Evolutionary conservation across 1,139 yeast genomes (phyloP).

Genomic region (Yamadazyma kanchanaburiensis): DNA sequence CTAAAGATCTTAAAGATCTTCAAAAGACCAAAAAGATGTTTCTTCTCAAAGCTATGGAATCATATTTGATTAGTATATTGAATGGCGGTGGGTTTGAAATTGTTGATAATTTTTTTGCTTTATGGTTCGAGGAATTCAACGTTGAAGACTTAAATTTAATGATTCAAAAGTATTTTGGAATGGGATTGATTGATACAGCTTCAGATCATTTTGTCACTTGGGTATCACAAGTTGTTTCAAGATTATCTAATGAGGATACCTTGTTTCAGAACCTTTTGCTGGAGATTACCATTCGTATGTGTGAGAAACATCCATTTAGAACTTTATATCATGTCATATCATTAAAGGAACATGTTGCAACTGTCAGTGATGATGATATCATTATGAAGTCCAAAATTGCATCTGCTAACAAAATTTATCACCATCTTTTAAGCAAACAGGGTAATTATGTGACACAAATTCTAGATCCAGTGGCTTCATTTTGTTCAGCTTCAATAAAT

Average conservation of each 20-base stretch:
- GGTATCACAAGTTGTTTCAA: constrained; percentile 79
- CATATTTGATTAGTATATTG: constrained; percentile 54
- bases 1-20: constrained; percentile 40
- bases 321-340: constrained; percentile 67
- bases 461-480: constrained; percentile 28
- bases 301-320: constrained; percentile 73
- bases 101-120: constrained; percentile 72
- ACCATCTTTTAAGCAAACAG: constrained; percentile 11
- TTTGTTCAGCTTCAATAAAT: constrained; percentile 49
- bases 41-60: constrained; percentile 54
- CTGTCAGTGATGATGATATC: constrained; percentile 24
- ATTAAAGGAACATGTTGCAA: constrained; percentile 42
- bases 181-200: constrained; percentile 31
- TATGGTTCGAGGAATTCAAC: constrained; percentile 72
- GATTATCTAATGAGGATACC: constrained; percentile 49
- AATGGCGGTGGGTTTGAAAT: constrained; percentile 53
- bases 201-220: constrained; percentile 64
- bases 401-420: constrained; percentile 52
- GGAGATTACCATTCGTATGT: constrained; percentile 46
- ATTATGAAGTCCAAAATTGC: constrained; percentile 43
- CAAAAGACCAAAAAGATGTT: constrained; percentile 38
- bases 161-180: constrained; percentile 27
- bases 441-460: constrained; percentile 6
- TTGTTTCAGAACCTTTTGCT: constrained; percentile 59
- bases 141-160: constrained; percentile 36